Percentiles rank a stretch among this genome's conserved stretches.
These are phyloP conservation scores for Scenedesmus sp. DNA, from an alignment of 163 green algal species.

Conservation along the genomic window DNA sequence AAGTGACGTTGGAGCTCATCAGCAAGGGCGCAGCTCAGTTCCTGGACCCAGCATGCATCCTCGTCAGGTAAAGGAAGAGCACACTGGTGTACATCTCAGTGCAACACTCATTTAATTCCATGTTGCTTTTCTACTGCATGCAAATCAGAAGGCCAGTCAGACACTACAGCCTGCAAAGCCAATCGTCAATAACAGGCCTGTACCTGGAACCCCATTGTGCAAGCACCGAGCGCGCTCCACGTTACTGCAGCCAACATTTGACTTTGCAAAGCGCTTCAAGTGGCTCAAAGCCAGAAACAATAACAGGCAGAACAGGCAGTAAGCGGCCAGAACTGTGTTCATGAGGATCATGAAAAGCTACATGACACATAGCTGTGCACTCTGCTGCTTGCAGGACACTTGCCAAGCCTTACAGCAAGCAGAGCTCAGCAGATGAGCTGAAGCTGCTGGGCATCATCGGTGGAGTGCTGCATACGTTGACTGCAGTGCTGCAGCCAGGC, in stretches of 20 bases:
- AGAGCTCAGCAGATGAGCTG: slow-evolving; percentile 64
- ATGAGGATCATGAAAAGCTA: not conserved
- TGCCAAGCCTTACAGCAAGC: slow-evolving; percentile 59
- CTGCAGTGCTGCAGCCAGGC: slow-evolving; percentile 28
- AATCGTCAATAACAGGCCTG: no score
- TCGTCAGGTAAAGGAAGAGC: slow-evolving; percentile 57
- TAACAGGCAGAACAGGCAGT: no score
- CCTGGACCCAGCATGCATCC: slow-evolving; percentile 51
- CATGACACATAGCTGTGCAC: not conserved
- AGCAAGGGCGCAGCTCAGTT: slow-evolving; percentile 41
- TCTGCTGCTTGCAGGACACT: slow-evolving; percentile 49
- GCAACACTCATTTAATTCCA: not conserved
- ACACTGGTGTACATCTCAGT: not conserved
- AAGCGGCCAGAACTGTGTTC: no score
- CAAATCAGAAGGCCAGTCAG: no score
- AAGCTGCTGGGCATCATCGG: slow-evolving; percentile 64
- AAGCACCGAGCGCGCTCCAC: no score
- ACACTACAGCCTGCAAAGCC: no score
- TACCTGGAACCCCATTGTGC: no score
- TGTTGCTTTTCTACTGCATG: not conserved
- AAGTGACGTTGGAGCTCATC: slow-evolving; percentile 59
- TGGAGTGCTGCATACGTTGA: slow-evolving; percentile 54
- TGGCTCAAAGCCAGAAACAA: no score
- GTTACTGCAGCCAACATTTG: no score
- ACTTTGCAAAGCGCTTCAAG: no score